Conservation (phyloP, 2,329 filamentous ascomycete genomes). For the Neurospora sp. region DNA sequence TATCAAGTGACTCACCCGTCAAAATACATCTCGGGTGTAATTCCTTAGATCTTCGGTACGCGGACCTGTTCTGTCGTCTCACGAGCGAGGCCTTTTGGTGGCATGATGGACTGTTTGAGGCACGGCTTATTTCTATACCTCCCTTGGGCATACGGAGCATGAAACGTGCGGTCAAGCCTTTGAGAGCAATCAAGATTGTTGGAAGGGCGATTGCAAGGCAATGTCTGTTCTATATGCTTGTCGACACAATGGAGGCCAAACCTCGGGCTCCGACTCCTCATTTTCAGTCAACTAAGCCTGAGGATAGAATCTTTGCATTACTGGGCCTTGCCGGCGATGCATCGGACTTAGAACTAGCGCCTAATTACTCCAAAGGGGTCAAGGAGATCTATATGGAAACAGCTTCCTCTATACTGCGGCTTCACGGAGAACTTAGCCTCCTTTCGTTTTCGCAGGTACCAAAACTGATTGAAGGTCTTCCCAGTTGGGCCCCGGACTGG, state of each 20-base stretch:
- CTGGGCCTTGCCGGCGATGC: background rate
- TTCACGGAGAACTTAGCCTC: background rate
- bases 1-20: rapidly evolving
- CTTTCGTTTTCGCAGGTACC: background rate
- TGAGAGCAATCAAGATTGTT: background rate
- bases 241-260: background rate
- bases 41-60: background rate
- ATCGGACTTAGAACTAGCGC: background rate
- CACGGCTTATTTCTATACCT: background rate
- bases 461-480: background rate
- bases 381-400: background rate
- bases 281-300: background rate
- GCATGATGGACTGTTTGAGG: too few relatives aligned
- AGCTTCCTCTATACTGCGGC: background rate
- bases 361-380: background rate
- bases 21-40: background rate
- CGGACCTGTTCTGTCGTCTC: background rate
- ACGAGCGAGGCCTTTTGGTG: too few relatives aligned
- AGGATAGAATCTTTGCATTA: background rate
- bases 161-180: background rate
- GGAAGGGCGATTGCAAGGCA: background rate
- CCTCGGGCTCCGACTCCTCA: background rate
- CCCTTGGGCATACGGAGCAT: too few relatives aligned
- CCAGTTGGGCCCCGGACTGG: background rate
- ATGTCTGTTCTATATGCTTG: background rate